A percentile compares a stretch with the other conserved stretches of the same genome.
Evolutionary conservation across 345 rosid genomes (phyloP).

Genomic region (Eucalyptus regnans): DNA sequence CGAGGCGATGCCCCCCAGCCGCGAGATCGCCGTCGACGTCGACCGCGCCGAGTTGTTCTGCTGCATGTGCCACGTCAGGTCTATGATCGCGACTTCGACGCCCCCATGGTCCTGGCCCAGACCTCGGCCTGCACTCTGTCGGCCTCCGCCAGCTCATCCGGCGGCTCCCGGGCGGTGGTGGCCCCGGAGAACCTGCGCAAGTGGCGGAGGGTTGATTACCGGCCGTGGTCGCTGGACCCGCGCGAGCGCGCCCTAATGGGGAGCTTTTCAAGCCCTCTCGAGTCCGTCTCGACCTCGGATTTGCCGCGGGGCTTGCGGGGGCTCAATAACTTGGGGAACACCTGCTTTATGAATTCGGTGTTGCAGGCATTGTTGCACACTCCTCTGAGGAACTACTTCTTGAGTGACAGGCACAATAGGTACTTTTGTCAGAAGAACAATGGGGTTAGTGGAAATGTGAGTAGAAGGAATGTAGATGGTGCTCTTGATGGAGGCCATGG

Average conservation of each 20-base stretch:
- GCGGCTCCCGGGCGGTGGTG: conserved; percentile 16
- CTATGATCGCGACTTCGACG: conserved; percentile 80
- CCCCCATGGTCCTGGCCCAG: conserved; percentile 25
- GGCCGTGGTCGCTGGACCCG: conserved; percentile 41
- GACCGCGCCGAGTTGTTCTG: conserved; percentile 90
- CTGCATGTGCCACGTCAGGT: conserved; percentile 65
- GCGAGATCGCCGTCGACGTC: conserved; percentile 61
- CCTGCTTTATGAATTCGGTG: conserved; percentile 89
- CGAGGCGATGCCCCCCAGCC: conserved; percentile 22
- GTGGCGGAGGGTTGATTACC: conserved; percentile 19
- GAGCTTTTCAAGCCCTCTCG: conserved; percentile 26
- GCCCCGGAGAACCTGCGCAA: background rate
- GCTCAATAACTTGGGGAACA: conserved; percentile 74
- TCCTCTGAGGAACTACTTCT: conserved; percentile 68
- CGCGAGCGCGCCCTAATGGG: conserved; percentile 33
- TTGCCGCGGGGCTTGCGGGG: conserved; percentile 76
- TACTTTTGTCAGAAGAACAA: conserved; percentile 44
- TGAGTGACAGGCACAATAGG: conserved; percentile 60
- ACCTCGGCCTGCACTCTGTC: background rate
- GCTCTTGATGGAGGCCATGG: conserved; percentile 46
- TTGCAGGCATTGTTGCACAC: conserved; percentile 85
- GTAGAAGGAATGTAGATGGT: conserved; percentile 15
- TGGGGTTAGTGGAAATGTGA: background rate
- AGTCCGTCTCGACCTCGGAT: conserved; percentile 30
- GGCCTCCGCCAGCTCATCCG: conserved; percentile 34